These are phyloP conservation scores for Ustilago vetiveriae DNA, from an alignment of 1,284 basidiomycete genomes.

Conservation along the genomic window DNA sequence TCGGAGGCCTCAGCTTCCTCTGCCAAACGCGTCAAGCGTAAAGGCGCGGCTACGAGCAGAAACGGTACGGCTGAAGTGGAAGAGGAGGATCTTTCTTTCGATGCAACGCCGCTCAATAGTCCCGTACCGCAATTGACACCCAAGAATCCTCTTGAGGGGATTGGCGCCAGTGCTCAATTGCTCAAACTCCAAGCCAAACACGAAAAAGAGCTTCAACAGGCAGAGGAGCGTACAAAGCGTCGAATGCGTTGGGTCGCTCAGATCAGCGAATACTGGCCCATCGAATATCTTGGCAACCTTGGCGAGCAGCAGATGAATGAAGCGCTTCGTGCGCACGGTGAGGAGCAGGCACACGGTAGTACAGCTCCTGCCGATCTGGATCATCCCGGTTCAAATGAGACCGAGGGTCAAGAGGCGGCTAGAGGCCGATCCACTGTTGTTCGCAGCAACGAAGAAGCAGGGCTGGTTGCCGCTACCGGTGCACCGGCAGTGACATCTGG, in stretches of 20 bases:
- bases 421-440: conserved; percentile 12
- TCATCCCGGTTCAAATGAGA: no score
- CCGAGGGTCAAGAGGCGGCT: neutral
- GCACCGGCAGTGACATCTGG: neutral
- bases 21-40: conserved; percentile 22
- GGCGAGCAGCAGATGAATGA: conserved; percentile 76
- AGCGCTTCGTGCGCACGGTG: conserved; percentile 44
- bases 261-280: conserved; percentile 81
- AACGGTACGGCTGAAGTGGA: conserved; percentile 45
- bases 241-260: conserved; percentile 69
- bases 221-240: conserved; percentile 49
- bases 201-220: conserved; percentile 29
- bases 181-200: conserved; percentile 16
- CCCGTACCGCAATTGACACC: conserved; percentile 75
- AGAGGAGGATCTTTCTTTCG: conserved; percentile 59
- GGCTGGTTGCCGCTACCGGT: neutral
- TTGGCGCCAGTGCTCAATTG: neutral
- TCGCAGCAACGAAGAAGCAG: neutral
- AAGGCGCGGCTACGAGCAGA: neutral
- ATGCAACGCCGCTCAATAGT: conserved; percentile 73
- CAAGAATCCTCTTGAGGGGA: conserved; percentile 28
- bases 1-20: conserved; percentile 9
- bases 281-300: conserved; percentile 79
- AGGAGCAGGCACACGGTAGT: conserved; percentile 6
- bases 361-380: neutral